Evolutionary conservation across 2,329 filamentous ascomycete species (phyloP).

Genomic region (Fusarium sp.): DNA sequence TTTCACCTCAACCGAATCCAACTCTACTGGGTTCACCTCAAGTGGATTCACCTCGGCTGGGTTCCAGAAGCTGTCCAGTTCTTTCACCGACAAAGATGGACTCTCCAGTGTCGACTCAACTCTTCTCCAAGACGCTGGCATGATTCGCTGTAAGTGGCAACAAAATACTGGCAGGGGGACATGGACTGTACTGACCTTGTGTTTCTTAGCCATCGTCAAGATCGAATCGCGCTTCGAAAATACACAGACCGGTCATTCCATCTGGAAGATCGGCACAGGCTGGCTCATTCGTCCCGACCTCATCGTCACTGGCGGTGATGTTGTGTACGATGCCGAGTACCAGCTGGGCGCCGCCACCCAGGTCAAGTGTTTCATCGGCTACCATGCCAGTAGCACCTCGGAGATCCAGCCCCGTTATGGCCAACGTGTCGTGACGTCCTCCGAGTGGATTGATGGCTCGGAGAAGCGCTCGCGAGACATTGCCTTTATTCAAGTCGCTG

Average conservation of each 20-base stretch:
- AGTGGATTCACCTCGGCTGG: not conserved
- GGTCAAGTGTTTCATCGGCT: constrained; percentile 50
- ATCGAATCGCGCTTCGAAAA: constrained; percentile 30
- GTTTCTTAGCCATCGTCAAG: constrained; percentile 24
- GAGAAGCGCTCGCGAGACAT: constrained; percentile 13
- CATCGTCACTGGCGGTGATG: constrained; percentile 26
- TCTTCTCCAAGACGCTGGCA: not conserved
- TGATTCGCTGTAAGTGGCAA: constrained; percentile 17
- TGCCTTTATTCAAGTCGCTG: constrained; percentile 18
- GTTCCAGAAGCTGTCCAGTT: constrained; percentile 2
- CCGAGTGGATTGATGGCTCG: constrained; percentile 10
- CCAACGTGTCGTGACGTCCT: constrained; percentile 7
- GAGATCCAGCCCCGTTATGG: constrained; percentile 13
- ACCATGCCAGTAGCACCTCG: constrained; percentile 18
- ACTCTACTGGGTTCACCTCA: not conserved
- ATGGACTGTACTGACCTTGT: not conserved
- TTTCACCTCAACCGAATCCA: not conserved
- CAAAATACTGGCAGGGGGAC: not conserved
- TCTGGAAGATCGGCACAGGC: constrained; percentile 36
- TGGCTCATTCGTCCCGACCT: constrained; percentile 27
- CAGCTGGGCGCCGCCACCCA: constrained; percentile 35
- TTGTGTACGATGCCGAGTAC: constrained; percentile 38
- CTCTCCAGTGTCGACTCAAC: not conserved
- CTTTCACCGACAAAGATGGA: not conserved
- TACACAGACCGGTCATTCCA: not conserved